These are phyloP conservation scores for Hemerocallis citrina DNA, from an alignment of 106 monocot species.

Conservation along the genomic window DNA sequence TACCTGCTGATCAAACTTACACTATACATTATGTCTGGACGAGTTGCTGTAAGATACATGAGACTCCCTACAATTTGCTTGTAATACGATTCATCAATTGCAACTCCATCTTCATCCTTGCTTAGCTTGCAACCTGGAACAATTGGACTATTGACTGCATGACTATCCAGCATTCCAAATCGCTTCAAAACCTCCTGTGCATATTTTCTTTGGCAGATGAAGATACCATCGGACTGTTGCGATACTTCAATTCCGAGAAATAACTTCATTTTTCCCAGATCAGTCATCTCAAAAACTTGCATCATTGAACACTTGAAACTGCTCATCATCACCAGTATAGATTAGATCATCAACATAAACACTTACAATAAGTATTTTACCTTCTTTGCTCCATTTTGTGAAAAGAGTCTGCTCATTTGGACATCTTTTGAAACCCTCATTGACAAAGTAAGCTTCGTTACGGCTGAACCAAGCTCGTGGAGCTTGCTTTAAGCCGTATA, in stretches of 20 bases:
- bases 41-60: conserved; percentile 16
- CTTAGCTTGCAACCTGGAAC: background rate
- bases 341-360: conserved; percentile 12
- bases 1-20: background rate
- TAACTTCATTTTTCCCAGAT: background rate
- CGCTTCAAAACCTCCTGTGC: background rate
- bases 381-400: background rate
- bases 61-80: conserved; percentile 7
- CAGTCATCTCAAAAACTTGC: background rate
- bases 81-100: background rate
- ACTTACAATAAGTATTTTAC: background rate
- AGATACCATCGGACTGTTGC: background rate
- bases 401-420: conserved; percentile 5
- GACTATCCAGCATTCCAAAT: conserved; percentile 9
- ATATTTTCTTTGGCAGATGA: conserved; percentile 13
- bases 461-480: conserved; percentile 7
- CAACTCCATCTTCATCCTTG: too few relatives aligned
- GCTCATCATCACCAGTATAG: background rate
- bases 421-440: background rate
- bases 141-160: background rate
- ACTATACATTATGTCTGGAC: conserved; percentile 11
- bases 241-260: background rate
- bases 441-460: conserved; percentile 1
- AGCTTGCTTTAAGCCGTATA: conserved; percentile 9
- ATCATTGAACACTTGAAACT: background rate